A percentile compares a stretch with the other conserved stretches of the same genome.
These are phyloP conservation scores for Bothriochloa decipiens DNA, from an alignment of 176 grass and related monocot genomes.

Conservation along the genomic window DNA sequence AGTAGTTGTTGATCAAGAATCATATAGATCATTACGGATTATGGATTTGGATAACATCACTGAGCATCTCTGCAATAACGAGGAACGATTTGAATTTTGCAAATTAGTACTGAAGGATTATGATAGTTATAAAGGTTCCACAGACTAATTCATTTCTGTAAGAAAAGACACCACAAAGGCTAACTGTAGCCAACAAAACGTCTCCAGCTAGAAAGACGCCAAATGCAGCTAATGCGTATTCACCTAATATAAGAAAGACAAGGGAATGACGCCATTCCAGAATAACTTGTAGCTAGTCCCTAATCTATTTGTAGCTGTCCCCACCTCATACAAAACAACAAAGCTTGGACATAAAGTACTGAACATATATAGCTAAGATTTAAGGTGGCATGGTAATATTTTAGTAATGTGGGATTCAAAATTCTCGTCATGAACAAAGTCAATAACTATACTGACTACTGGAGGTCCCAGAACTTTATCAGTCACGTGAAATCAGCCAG, in stretches of 20 bases:
- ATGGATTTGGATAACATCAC: not conserved
- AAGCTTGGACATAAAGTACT: slow-evolving; percentile 29
- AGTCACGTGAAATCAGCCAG: slow-evolving; percentile 19
- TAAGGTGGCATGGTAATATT: not conserved
- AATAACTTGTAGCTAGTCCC: slow-evolving; percentile 18
- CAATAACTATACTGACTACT: slow-evolving; percentile 13
- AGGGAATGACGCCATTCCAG: not conserved
- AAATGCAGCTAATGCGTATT: slow-evolving; percentile 25
- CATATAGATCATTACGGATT: not conserved
- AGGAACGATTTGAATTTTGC: slow-evolving; percentile 10
- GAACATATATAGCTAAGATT: slow-evolving; percentile 13
- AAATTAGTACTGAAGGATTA: slow-evolving; percentile 22
- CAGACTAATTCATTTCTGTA: slow-evolving; percentile 11
- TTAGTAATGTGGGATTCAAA: not conserved
- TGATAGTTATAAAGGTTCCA: slow-evolving; percentile 13
- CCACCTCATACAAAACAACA: slow-evolving; percentile 26
- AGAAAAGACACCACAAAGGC: not conserved
- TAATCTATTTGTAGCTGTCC: slow-evolving; percentile 25
- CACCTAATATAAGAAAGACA: slow-evolving; percentile 28
- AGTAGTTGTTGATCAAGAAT: slow-evolving; percentile 9
- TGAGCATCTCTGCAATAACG: not conserved
- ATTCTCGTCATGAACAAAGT: not conserved
- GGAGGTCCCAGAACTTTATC: not conserved
- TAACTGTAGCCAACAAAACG: slow-evolving; percentile 12
- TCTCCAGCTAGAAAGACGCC: slow-evolving; percentile 3